Percentiles rank a stretch among this genome's conserved stretches.
Conservation (phyloP, 1,284 basidiomycete species). For the Rhodofomes roseus region DNA sequence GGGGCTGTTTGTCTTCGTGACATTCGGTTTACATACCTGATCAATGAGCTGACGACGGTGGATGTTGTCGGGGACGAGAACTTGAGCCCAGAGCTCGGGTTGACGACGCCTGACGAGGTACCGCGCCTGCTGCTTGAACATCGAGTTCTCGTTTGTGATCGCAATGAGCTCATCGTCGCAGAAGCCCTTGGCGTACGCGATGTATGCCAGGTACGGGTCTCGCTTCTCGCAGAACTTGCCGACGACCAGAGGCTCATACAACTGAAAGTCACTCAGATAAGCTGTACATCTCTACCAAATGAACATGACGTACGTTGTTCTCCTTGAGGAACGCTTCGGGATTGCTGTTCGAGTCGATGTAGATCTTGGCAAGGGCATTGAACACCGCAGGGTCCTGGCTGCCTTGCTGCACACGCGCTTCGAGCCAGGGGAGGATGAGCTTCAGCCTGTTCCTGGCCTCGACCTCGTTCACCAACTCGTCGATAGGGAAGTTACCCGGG, state of each 20-base stretch:
- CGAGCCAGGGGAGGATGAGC: conserved; percentile 96
- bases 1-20: neutral
- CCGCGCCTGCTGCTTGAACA: conserved; percentile 99
- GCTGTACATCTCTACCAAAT: neutral
- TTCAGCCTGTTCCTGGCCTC: conserved; percentile 96
- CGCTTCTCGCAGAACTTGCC: conserved; percentile 99
- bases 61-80: conserved; percentile 86
- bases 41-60: conserved; percentile 94
- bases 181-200: conserved; percentile 99
- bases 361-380: conserved; percentile 98
- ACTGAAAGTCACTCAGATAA: conserved; percentile 37
- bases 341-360: conserved; percentile 98
- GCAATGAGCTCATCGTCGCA: conserved; percentile 97
- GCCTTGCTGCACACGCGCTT: conserved; percentile 88
- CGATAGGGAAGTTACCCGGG: conserved; percentile 95
- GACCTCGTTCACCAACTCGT: conserved; percentile 96
- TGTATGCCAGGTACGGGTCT: conserved; percentile 98
- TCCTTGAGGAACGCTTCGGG: conserved; percentile 98
- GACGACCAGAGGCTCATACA: conserved; percentile 95
- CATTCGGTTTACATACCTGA: conserved; percentile 55
- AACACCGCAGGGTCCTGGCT: conserved; percentile 91
- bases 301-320: conserved; percentile 73
- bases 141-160: conserved; percentile 99
- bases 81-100: conserved; percentile 95
- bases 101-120: conserved; percentile 97